phyloP scores from a whole-genome alignment of 2,329 filamentous ascomycete genomes.

The Nannizziopsis arthrosporioides region DNA sequence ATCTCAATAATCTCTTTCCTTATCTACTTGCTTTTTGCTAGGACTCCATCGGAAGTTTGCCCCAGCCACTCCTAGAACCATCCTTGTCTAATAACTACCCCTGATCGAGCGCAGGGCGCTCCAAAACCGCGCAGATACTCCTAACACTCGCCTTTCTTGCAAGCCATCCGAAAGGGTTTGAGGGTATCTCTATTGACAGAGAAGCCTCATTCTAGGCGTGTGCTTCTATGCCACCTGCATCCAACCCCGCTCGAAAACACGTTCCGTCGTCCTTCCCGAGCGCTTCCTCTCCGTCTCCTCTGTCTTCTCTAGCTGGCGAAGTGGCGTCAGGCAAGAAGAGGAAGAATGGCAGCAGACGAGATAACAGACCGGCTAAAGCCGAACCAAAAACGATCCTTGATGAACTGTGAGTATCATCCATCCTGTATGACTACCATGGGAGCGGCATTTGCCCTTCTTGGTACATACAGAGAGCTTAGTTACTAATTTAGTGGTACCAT shows the following conservation, averaged over 20 bases:
- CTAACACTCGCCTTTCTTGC: constrained; percentile 3
- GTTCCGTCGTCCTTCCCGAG: constrained; percentile 27
- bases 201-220: constrained; percentile 6
- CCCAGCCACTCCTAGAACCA: too few species aligned
- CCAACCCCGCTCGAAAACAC: constrained; percentile 30
- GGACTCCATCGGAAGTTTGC: too few species aligned
- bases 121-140: neutral
- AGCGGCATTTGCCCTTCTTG: neutral
- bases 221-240: constrained; percentile 34
- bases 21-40: too few species aligned
- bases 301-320: constrained; percentile 10
- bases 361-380: constrained; percentile 27
- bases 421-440: neutral
- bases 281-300: constrained; percentile 20
- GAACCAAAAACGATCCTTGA: constrained; percentile 24
- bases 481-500: neutral
- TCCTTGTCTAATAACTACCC: neutral
- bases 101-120: neutral
- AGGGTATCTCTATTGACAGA: constrained; percentile 19
- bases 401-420: constrained; percentile 25
- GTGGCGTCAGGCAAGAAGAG: constrained; percentile 26
- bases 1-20: too few species aligned
- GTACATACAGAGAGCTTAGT: neutral
- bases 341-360: constrained; percentile 27
- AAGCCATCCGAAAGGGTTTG: constrained; percentile 17